phyloP scores from a whole-genome alignment of 2,329 filamentous ascomycete genomes.

The Neurospora sp. region DNA sequence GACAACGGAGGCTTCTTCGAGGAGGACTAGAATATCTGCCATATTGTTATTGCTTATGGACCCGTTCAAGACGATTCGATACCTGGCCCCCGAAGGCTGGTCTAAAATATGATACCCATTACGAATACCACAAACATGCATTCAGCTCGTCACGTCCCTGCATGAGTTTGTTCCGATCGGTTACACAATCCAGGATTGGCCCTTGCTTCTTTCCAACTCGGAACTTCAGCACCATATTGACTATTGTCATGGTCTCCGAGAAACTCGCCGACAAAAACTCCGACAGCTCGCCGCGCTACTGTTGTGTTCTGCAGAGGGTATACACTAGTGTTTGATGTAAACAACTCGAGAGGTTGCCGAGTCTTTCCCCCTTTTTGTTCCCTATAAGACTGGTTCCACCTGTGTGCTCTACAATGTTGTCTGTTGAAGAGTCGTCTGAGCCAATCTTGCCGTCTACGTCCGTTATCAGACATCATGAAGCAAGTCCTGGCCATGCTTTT shows the following conservation, averaged over 20 bases:
- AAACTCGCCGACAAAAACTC: background rate
- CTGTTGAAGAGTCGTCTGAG: background rate
- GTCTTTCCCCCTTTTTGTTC: background rate
- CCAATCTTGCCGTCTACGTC: background rate
- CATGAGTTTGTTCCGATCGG: background rate
- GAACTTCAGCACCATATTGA: background rate
- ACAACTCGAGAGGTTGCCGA: background rate
- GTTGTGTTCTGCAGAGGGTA: background rate
- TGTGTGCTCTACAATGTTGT: background rate
- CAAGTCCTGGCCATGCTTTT: background rate
- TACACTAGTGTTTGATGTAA: background rate
- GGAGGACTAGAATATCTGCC: constrained; percentile 13
- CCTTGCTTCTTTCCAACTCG: background rate
- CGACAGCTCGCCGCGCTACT: background rate
- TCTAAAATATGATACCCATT: constrained; percentile 16
- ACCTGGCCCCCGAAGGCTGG: background rate
- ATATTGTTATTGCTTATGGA: background rate
- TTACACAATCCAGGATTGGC: background rate
- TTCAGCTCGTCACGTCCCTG: background rate
- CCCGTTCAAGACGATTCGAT: constrained; percentile 8
- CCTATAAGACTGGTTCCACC: background rate
- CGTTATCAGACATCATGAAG: background rate
- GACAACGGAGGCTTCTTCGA: constrained; percentile 53
- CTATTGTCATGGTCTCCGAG: background rate
- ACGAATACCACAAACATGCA: background rate